Base-by-base conservation (phyloP, 805 yeast genomes). In the Metschnikowia sp. region DNA sequence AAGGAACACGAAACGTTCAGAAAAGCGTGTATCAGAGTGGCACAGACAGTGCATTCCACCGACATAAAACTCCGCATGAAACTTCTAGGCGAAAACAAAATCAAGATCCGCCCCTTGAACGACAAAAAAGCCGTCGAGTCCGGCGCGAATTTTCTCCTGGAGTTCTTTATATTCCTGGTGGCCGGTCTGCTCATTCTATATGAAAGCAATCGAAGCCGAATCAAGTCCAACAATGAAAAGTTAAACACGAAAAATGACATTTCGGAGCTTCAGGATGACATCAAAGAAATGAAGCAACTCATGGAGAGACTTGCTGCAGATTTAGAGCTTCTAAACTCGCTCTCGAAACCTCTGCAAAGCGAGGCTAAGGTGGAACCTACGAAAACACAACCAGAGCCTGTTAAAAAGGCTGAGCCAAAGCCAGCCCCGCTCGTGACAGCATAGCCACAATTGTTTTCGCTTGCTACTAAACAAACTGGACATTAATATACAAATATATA, bases 71-170 rank as follows among this genome's bases (percentile, higher is more conserved):
- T 88, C 48, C 76, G 91, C 43, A 75, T 79, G 77, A 72, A 77
- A 34, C 70, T 87, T 37, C 61, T 81, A 51, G 86, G 86, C 15
- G 79, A 76, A 46, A 68, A 68, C 46, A 69, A 74, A 30, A 63
- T 77, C 40, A 78, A 77, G 56, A 77, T 88, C 8, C 76, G 95
- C 40, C 96, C 96, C 0, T 74, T 88, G 61, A 88, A 87, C 61
- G 96, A 88, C 55, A 79, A 82, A 10, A 83, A 81, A 58, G 96
- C 96, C 33, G 78, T 89, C 37, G 94, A 88, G 49, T 81, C 76
- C 49, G 96, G 96, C 1, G 94, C 96, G 38, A 84, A 77, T 47
- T 81, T 88, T 60, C 66, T 88, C 10, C 84, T 92, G 39, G 96
- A 88, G 62, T 62, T 82, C 31, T 84, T 88, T 58, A 81, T 88